Conservation (phyloP, 2,329 filamentous ascomycete genomes). For the Calonectria montana region DNA sequence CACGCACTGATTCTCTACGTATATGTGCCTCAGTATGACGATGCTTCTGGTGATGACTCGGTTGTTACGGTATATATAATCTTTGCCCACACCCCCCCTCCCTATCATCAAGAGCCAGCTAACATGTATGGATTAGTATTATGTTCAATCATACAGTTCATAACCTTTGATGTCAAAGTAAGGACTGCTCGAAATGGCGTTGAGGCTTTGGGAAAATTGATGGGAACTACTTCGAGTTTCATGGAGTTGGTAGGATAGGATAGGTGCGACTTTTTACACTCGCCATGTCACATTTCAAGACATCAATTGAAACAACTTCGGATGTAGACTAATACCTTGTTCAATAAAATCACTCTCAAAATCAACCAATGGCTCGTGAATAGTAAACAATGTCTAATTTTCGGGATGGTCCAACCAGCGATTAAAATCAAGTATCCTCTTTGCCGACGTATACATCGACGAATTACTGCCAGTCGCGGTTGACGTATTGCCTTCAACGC, state of each 20-base stretch:
- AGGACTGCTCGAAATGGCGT: conserved; percentile 22
- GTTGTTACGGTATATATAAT: conserved; percentile 76
- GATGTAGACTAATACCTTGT: conserved; percentile 32
- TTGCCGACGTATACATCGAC: conserved; percentile 18
- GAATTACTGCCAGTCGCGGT: conserved; percentile 29
- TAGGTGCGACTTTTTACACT: not conserved
- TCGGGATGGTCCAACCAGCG: conserved; percentile 31
- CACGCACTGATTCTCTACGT: conserved; percentile 87
- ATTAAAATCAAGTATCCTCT: conserved; percentile 31
- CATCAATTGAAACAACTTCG: not conserved
- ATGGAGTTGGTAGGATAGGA: conserved; percentile 23
- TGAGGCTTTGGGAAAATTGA: conserved; percentile 12
- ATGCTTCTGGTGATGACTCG: conserved; percentile 73
- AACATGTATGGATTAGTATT: conserved; percentile 48
- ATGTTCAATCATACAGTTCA: conserved; percentile 56
- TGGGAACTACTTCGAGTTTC: not conserved
- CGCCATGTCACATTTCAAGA: not conserved
- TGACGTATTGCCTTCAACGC: conserved; percentile 11
- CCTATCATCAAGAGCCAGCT: conserved; percentile 23
- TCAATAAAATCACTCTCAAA: not conserved
- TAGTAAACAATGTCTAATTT: conserved; percentile 33
- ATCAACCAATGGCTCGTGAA: conserved; percentile 1
- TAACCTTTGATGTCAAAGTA: conserved; percentile 21
- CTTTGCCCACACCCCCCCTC: conserved; percentile 16
- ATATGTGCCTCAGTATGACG: conserved; percentile 79